phyloP scores from a whole-genome alignment of 1,284 basidiomycete genomes.

The Cystobasidium sp. region DNA sequence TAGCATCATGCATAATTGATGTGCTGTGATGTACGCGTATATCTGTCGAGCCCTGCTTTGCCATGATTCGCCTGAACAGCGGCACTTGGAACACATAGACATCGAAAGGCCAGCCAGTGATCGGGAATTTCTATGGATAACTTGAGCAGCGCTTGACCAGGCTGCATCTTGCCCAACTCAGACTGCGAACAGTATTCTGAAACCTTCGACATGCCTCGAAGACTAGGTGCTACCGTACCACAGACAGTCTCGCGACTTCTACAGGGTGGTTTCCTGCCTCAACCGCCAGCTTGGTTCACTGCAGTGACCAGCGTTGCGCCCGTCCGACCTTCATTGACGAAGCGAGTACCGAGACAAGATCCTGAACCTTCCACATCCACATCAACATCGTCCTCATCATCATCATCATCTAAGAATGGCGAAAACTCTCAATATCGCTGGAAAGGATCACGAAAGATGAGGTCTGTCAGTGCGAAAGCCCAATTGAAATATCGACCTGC shows the following conservation, averaged over 20 bases:
- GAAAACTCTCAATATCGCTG: constrained; percentile 3
- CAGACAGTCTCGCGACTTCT: constrained; percentile 41
- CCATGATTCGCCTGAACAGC: too few relatives aligned
- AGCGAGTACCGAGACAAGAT: constrained; percentile 26
- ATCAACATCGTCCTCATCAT: constrained; percentile 21
- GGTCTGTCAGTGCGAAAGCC: not conserved
- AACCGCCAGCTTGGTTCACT: constrained; percentile 41
- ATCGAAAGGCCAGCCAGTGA: too few relatives aligned
- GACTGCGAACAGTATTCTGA: too few relatives aligned
- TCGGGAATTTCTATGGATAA: too few relatives aligned
- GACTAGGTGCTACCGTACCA: constrained; percentile 34
- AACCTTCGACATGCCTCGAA: too few relatives aligned
- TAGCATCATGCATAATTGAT: too few relatives aligned
- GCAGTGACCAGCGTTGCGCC: constrained; percentile 37
- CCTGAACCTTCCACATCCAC: constrained; percentile 22
- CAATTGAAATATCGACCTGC: constrained; percentile 26
- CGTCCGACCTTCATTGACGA: constrained; percentile 26
- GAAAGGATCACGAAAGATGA: constrained; percentile 27
- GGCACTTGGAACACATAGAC: too few relatives aligned
- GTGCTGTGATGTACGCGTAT: too few relatives aligned
- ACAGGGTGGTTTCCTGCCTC: constrained; percentile 30
- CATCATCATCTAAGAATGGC: not conserved
- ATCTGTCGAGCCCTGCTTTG: too few relatives aligned
- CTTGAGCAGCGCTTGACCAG: too few relatives aligned
- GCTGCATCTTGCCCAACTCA: too few relatives aligned